Conservation (phyloP, 345 rosid genomes). For the Arabidopsis suecica region DNA sequence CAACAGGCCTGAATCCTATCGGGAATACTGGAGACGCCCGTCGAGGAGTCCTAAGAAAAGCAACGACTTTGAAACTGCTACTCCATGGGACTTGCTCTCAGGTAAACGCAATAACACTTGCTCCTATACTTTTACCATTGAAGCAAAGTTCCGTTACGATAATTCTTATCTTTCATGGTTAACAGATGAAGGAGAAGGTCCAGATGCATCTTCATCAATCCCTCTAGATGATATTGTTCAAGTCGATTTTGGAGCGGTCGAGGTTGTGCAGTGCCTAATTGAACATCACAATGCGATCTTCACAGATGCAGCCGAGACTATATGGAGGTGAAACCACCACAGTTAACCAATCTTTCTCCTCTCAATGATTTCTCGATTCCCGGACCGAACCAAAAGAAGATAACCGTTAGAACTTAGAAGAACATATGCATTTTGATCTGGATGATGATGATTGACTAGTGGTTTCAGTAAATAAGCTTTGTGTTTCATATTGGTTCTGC, state of each 20-base stretch:
- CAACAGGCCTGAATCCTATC: constrained; percentile 64
- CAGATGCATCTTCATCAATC: constrained; percentile 70
- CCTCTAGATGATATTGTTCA: constrained; percentile 78
- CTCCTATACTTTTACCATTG: not conserved
- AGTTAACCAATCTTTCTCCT: constrained; percentile 6
- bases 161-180: not conserved
- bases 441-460: constrained; percentile 33
- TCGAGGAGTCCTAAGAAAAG: constrained; percentile 59
- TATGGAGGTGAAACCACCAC: constrained; percentile 39
- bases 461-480: constrained; percentile 39
- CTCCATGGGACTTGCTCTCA: constrained; percentile 85
- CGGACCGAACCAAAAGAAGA: constrained; percentile 13
- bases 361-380: not conserved
- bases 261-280: constrained; percentile 81
- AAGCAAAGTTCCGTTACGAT: not conserved
- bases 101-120: constrained; percentile 49
- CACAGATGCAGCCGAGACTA: constrained; percentile 66
- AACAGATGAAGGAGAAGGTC: constrained; percentile 75
- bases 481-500: constrained; percentile 12
- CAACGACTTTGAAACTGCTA: constrained; percentile 53
- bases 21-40: constrained; percentile 72
- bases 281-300: constrained; percentile 89
- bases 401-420: constrained; percentile 4
- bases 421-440: constrained; percentile 34
- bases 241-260: constrained; percentile 79